These are phyloP conservation scores for Stephania yunnanensis DNA, from an alignment of 164 flowering plant genomes.

Conservation along the genomic window DNA sequence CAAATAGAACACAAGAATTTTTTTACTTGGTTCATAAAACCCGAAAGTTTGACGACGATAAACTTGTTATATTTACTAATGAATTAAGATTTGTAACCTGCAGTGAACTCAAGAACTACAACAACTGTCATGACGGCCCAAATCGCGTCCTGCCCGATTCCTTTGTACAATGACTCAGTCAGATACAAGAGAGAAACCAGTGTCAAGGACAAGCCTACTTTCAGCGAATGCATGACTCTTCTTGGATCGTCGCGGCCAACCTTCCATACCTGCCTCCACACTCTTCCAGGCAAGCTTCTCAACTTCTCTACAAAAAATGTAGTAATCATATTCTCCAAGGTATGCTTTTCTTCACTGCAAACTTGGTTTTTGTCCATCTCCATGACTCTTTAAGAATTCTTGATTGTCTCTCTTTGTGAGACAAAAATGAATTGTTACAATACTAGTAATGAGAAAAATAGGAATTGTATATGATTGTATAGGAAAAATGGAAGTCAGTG, in stretches of 20 bases:
- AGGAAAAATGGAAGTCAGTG: not conserved
- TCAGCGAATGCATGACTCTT: conserved; percentile 66
- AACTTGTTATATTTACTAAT: not conserved
- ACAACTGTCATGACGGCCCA: conserved; percentile 99
- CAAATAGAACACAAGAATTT: not conserved
- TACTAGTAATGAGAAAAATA: not conserved
- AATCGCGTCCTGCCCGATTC: conserved; percentile 69
- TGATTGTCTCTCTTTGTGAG: conserved; percentile 1
- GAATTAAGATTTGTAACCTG: conserved; percentile 34
- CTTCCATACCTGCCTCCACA: conserved; percentile 32
- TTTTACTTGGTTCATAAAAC: not conserved
- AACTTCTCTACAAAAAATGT: conserved; percentile 13
- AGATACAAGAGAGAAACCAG: conserved; percentile 72
- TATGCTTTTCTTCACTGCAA: not conserved
- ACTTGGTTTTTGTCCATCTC: conserved; percentile 14
- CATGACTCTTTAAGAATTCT: not conserved
- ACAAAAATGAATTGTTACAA: conserved; percentile 1
- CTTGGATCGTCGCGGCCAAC: conserved; percentile 76
- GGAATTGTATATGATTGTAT: not conserved
- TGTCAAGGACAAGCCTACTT: conserved; percentile 77
- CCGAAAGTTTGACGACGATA: not conserved
- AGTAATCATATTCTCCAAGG: not conserved
- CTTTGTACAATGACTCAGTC: conserved; percentile 66
- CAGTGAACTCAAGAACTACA: conserved; percentile 91
- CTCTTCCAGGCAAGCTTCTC: conserved; percentile 20